phyloP scores from a whole-genome alignment of 139 green algal genomes.

The Coelastrella sp. region DNA sequence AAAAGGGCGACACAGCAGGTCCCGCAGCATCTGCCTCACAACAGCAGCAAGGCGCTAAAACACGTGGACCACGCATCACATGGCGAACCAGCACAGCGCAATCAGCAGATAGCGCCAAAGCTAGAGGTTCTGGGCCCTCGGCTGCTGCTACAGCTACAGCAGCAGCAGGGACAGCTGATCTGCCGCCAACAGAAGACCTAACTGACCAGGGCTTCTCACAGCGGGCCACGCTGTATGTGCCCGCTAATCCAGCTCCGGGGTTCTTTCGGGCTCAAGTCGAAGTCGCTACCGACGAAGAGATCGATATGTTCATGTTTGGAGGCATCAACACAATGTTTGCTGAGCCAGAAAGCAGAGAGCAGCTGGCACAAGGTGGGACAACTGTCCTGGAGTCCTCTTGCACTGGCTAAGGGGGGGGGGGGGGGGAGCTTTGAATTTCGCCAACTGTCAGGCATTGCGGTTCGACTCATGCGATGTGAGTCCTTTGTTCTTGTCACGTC shows the following conservation, averaged over 20 bases:
- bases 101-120: too few species aligned
- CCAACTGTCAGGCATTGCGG: too few species aligned
- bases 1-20: not conserved
- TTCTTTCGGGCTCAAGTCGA: conserved; percentile 12
- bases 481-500: not conserved
- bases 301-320: not conserved
- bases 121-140: too few species aligned
- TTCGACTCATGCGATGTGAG: too few species aligned
- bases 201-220: too few species aligned
- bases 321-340: conserved; percentile 7
- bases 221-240: not conserved
- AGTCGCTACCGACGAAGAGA: not conserved
- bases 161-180: not conserved
- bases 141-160: not conserved
- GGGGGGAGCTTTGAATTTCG: too few species aligned
- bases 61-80: too few species aligned
- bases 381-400: too few species aligned
- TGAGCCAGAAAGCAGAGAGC: not conserved
- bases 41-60: not conserved
- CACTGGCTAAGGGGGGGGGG: not conserved
- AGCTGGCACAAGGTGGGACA: not conserved
- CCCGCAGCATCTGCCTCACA: not conserved
- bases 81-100: too few species aligned
- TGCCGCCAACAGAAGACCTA: not conserved
- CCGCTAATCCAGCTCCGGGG: not conserved